Conservation (phyloP, 2,329 filamentous ascomycete genomes). For the Truncatella angustata region DNA sequence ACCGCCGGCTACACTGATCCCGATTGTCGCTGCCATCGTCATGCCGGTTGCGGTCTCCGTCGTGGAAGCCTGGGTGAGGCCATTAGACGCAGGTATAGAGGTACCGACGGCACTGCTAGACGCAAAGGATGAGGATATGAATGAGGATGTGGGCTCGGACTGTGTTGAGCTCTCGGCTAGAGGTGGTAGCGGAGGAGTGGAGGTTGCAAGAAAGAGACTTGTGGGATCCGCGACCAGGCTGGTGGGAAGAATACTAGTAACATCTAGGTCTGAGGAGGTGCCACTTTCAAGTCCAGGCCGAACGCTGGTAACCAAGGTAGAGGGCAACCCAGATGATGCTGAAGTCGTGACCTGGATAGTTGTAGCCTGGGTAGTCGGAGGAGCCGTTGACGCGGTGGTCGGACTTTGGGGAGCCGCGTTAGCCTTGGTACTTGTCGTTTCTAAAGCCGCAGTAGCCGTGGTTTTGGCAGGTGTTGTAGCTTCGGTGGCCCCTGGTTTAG, state of each 20-base stretch:
- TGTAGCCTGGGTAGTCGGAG: slow-evolving; percentile 1
- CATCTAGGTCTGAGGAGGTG: neutral
- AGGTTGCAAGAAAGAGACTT: neutral
- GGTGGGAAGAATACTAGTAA: slow-evolving; percentile 1
- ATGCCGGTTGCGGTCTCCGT: slow-evolving; percentile 12
- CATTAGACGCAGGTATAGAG: neutral
- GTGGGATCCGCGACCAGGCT: neutral
- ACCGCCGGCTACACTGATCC: slow-evolving; percentile 24
- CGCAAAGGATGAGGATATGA: neutral
- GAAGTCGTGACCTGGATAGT: neutral
- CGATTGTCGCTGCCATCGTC: slow-evolving; percentile 23
- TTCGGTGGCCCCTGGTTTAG: neutral
- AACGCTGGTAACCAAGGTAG: slow-evolving; percentile 1
- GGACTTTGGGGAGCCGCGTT: neutral
- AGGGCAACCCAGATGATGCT: neutral
- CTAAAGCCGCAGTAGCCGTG: neutral
- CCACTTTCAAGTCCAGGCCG: neutral
- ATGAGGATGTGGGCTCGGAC: neutral
- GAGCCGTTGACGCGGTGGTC: neutral
- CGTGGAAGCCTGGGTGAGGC: neutral
- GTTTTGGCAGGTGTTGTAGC: neutral
- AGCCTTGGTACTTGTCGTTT: neutral
- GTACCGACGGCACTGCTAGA: neutral
- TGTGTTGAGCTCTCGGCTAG: neutral
- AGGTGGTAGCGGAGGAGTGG: neutral